Base-by-base conservation (phyloP, 78 protist genomes). In the Ministeria vibrans region DNA sequence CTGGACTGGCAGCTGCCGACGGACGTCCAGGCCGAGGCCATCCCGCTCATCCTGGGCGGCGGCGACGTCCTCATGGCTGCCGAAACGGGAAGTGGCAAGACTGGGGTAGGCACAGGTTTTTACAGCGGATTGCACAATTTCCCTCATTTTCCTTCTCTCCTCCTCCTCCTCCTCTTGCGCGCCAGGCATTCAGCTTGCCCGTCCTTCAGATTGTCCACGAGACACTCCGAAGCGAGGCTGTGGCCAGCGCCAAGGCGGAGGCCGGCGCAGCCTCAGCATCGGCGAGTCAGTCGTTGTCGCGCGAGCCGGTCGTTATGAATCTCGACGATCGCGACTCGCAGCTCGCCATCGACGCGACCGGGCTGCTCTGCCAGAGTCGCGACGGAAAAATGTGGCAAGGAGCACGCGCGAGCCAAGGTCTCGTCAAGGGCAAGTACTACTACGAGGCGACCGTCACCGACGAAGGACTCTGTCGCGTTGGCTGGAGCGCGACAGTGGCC, bases 71-170 rank as follows among this genome's bases (percentile, higher is more conserved):
- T 70, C 22, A 11, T 46, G 77, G 93, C 93, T 27, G 93, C 93
- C 32, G 91, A 86, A 68, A 89, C 93, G 20, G 93, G 93, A 2
- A 77, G 83, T 46, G 93, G 93, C 51, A 90, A 90, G 82, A 90
- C 93, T 34, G 93, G 93, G 28, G 93, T 87, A 41, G 59, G 82
- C 51, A 69, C 77, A 46, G 28, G 1, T 39, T 4, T 0, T 1
- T 15, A 23, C 6, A 3, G 0, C 3, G 15, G 46, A 0, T 1
- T n/a, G 34, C 46, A 4, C 39, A 1, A 1, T 3, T 3, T 1
- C 51, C 27, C 2, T 2, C 7, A 62, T 41, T 68, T 9, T 68
- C 44, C 43, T 32, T 15, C 41, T 32, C 39, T 4, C 39, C 39
- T 15, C 74, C 42, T 41, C 6, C 20, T 43, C 43, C 66, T 51